Conservation (phyloP, 1,284 basidiomycete species). For the Puccinia horiana region DNA sequence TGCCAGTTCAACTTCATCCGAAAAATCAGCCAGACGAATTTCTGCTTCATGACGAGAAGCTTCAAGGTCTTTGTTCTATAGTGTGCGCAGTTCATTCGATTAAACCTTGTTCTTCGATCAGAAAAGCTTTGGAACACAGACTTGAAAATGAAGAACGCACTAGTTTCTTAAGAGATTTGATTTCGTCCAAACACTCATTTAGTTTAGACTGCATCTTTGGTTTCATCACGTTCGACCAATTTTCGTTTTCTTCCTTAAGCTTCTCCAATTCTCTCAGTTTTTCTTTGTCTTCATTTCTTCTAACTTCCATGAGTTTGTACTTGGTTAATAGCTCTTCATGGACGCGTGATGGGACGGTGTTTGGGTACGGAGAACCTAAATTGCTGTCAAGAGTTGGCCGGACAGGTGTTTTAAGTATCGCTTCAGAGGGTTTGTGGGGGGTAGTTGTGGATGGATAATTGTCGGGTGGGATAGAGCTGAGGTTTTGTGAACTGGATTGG, state of each 20-base stretch:
- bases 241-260: slow-evolving; percentile 76
- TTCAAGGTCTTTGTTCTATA: slow-evolving; percentile 66
- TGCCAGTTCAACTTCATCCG: slow-evolving; percentile 89
- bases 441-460: slow-evolving; percentile 20
- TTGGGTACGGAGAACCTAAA: slow-evolving; percentile 35
- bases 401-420: background rate
- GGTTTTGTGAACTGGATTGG: background rate
- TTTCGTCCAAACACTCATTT: slow-evolving; percentile 65
- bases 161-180: slow-evolving; percentile 68
- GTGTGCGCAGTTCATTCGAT: slow-evolving; percentile 43
- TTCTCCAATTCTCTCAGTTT: slow-evolving; percentile 81
- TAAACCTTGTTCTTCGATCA: slow-evolving; percentile 41
- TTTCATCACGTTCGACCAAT: slow-evolving; percentile 72
- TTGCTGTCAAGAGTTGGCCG: background rate
- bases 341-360: slow-evolving; percentile 52
- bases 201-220: slow-evolving; percentile 65
- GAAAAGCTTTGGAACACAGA: background rate
- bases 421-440: background rate
- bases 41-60: slow-evolving; percentile 68
- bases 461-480: background rate
- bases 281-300: slow-evolving; percentile 80
- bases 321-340: slow-evolving; percentile 74
- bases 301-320: slow-evolving; percentile 78
- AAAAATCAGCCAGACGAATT: slow-evolving; percentile 68
- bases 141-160: slow-evolving; percentile 40